A percentile compares a stretch with the other conserved stretches of the same genome.
These are phyloP conservation scores for Epichloe glyceriae DNA, from an alignment of 2,329 filamentous ascomycete species.

Conservation along the genomic window DNA sequence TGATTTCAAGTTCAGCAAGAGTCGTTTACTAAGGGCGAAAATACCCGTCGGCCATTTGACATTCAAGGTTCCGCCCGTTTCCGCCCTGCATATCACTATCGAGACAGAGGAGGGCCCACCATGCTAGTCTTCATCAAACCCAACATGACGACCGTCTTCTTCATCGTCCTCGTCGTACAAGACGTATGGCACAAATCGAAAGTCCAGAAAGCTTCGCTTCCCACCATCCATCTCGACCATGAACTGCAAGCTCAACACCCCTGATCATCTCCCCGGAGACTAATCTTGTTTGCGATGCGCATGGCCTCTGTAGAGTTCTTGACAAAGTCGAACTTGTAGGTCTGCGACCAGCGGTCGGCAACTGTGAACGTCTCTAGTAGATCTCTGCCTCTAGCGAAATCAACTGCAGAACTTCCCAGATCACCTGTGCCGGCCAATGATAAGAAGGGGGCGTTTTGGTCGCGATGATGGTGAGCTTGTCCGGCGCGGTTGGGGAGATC, in stretches of 20 bases:
- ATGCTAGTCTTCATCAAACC: slow-evolving; percentile 6
- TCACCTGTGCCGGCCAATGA: slow-evolving; percentile 52
- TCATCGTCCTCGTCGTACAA: slow-evolving; percentile 37
- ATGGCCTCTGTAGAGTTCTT: slow-evolving; percentile 85
- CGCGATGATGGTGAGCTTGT: slow-evolving; percentile 55
- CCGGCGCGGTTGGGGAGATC: slow-evolving; percentile 56
- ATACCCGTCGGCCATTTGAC: neutral
- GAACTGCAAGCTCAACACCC: slow-evolving; percentile 87
- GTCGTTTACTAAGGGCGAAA: neutral
- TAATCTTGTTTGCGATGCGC: slow-evolving; percentile 84
- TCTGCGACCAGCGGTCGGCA: slow-evolving; percentile 46
- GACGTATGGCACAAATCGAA: slow-evolving; percentile 63
- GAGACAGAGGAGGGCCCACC: neutral
- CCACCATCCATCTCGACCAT: slow-evolving; percentile 78
- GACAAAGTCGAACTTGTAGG: slow-evolving; percentile 78
- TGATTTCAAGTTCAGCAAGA: neutral
- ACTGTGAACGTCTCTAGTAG: slow-evolving; percentile 67
- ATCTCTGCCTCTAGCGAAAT: slow-evolving; percentile 50
- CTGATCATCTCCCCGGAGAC: slow-evolving; percentile 73
- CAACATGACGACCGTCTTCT: neutral
- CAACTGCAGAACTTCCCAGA: slow-evolving; percentile 50
- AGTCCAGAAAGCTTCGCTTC: slow-evolving; percentile 64
- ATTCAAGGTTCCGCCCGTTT: neutral
- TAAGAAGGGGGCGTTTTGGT: slow-evolving; percentile 54
- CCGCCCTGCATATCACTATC: neutral